Conservation (phyloP, 1,284 basidiomycete species). For the Sanguinoderma infundibulare region DNA sequence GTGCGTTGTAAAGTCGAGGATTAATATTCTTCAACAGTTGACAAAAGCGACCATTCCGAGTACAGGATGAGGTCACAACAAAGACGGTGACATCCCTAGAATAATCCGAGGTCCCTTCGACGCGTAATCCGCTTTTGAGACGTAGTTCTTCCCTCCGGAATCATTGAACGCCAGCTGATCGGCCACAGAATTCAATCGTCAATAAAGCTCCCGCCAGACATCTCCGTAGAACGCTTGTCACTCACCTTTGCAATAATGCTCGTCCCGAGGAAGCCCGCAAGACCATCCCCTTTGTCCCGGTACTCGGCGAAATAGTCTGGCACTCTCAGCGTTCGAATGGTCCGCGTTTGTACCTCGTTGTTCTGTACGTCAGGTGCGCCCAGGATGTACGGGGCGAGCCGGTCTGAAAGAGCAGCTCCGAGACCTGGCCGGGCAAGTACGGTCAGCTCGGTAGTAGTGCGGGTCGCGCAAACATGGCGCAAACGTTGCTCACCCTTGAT, state of each 20-base stretch:
- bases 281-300: slow-evolving; percentile 81
- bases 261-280: slow-evolving; percentile 87
- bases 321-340: slow-evolving; percentile 70
- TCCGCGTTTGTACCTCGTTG: slow-evolving; percentile 74
- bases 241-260: slow-evolving; percentile 80
- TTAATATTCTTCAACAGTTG: neutral
- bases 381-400: slow-evolving; percentile 73
- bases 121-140: slow-evolving; percentile 79
- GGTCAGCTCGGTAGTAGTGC: slow-evolving; percentile 3
- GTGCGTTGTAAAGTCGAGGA: too few relatives aligned
- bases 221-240: neutral
- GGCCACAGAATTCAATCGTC: slow-evolving; percentile 3
- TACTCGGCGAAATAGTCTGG: slow-evolving; percentile 95
- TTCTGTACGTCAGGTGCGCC: slow-evolving; percentile 66
- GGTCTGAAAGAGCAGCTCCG: slow-evolving; percentile 74
- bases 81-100: slow-evolving; percentile 73
- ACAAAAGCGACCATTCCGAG: slow-evolving; percentile 8
- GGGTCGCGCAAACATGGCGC: slow-evolving; percentile 5
- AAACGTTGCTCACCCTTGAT: slow-evolving; percentile 68
- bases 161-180: slow-evolving; percentile 68
- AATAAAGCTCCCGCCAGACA: slow-evolving; percentile 10
- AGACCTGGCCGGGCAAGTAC: slow-evolving; percentile 49
- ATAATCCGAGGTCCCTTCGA: slow-evolving; percentile 71
- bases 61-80: slow-evolving; percentile 51
- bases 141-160: slow-evolving; percentile 64